phyloP scores from a whole-genome alignment of 306 rosid species.

The Acacia melanoxylon region DNA sequence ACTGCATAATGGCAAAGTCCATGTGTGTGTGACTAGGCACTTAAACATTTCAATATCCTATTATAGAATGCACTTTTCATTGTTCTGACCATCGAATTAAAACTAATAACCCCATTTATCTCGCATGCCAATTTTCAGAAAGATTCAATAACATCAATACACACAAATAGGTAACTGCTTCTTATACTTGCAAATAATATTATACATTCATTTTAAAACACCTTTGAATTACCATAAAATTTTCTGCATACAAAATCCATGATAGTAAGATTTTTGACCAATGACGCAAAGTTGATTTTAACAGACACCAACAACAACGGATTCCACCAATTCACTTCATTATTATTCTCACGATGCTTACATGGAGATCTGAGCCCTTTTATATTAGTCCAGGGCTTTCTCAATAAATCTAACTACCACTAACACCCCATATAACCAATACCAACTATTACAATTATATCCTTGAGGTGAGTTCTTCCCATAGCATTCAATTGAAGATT shows the following conservation, averaged over 20 bases:
- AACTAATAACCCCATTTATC: not conserved
- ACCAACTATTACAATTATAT: not conserved
- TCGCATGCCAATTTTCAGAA: not conserved
- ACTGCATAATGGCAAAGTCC: not conserved
- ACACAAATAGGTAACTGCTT: not conserved
- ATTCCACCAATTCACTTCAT: not conserved
- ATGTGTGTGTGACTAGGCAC: not conserved
- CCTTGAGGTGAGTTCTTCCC: not conserved
- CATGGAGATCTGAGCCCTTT: not conserved
- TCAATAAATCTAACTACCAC: not conserved
- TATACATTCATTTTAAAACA: not conserved
- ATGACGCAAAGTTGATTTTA: not conserved
- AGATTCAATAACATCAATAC: not conserved
- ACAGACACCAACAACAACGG: not conserved
- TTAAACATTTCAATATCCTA: too few relatives aligned
- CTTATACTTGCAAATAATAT: not conserved
- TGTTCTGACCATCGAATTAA: not conserved
- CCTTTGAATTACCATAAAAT: not conserved
- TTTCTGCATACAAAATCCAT: not conserved
- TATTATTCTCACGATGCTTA: not conserved
- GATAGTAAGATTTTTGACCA: not conserved
- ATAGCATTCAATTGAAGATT: conserved; percentile 13
- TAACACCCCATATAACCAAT: not conserved
- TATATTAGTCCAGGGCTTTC: not conserved
- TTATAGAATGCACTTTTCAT: not conserved